Evolutionary conservation across 1,139 yeast genomes (phyloP), one percentile per base, ranked within the genome.

Genomic region (Debaryomycetaceae sp.): DNA sequence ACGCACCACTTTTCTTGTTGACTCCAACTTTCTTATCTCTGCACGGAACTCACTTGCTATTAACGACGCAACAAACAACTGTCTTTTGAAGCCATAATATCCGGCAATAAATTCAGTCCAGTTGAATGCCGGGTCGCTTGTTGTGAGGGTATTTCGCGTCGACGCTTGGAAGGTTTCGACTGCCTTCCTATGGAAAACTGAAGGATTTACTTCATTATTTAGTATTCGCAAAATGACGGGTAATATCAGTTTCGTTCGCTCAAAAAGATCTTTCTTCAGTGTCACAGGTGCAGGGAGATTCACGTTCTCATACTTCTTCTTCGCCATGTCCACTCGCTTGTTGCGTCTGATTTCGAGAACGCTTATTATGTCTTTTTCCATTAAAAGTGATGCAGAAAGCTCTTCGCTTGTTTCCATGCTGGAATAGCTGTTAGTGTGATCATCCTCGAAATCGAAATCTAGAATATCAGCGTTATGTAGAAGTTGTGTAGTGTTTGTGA

Each of bases 51-150:
- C 46, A 19, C 59, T 47, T 30, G 59, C 44, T 34, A 76, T 67
- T 42, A 59, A 47, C 19, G 58, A 55, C 1, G 83, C 74, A 1
- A 83, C 70, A 13, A 64, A 56, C 40, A 73, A 65, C 47, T 83
- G 87, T 40, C 88, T 61, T 43, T 70, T 67, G 31, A 75, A 58
- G 0, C 91, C 91, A 48, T 75, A 74, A 51, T 74, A 83, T 0
- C 91, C 91, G n/a, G 79, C 80, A 7, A 67, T 62, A 48, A 75
- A 81, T 17, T 56, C 49, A 11, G 59, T 50, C 64, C 82, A 72
- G 26, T 78, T 70, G 16, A 81, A 53, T 11, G 59, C 60, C 50
- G 73, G 63, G 35, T 77, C 65, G 35, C 81, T 86, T 17, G 61
- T 55, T 3, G 83, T 66, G 48, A 83, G 61, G 1, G 74, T 61